phyloP scores from a whole-genome alignment of 2,329 filamentous ascomycete genomes.

The Aspergillus cejpii region DNA sequence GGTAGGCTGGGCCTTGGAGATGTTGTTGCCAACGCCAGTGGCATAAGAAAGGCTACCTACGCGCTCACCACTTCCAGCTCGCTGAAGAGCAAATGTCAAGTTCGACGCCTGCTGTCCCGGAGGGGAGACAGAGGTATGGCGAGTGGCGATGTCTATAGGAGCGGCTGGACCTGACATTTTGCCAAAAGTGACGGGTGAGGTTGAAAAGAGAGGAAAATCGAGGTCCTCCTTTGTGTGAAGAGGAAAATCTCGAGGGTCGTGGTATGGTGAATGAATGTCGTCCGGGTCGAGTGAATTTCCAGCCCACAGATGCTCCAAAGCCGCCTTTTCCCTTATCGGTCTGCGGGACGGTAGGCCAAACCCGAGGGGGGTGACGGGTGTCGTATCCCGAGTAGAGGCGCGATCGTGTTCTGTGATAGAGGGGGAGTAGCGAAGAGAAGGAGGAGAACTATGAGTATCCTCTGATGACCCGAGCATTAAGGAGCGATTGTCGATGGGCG shows the following conservation, averaged over 20 bases:
- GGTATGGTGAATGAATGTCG: conserved; percentile 26
- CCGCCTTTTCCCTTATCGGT: conserved; percentile 39
- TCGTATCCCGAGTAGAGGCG: conserved; percentile 47
- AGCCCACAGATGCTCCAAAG: conserved; percentile 42
- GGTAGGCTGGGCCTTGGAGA: conserved; percentile 37
- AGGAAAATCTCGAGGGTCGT: conserved; percentile 25
- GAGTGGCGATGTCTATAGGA: conserved; percentile 56
- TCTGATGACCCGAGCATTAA: conserved; percentile 51
- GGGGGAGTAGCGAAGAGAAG: conserved; percentile 48
- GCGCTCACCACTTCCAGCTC: conserved; percentile 40
- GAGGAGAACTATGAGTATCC: conserved; percentile 36
- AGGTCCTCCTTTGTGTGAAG: conserved; percentile 30
- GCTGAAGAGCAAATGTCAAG: conserved; percentile 55
- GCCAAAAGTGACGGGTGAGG: conserved; percentile 27
- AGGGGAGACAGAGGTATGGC: conserved; percentile 53
- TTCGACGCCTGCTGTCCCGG: conserved; percentile 56
- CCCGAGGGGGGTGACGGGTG: conserved; percentile 44
- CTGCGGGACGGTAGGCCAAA: conserved; percentile 41
- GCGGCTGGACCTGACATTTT: conserved; percentile 50
- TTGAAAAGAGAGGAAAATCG: conserved; percentile 38
- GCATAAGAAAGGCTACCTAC: conserved; percentile 42
- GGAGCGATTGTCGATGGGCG: conserved; percentile 27
- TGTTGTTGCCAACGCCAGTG: conserved; percentile 33
- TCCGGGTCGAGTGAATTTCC: conserved; percentile 34
- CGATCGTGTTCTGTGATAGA: conserved; percentile 43